Percentiles rank a stretch among this genome's conserved stretches.
Evolutionary conservation across 2,329 filamentous ascomycete genomes (phyloP).

Genomic region (Berkeleyomyces rouxiae): DNA sequence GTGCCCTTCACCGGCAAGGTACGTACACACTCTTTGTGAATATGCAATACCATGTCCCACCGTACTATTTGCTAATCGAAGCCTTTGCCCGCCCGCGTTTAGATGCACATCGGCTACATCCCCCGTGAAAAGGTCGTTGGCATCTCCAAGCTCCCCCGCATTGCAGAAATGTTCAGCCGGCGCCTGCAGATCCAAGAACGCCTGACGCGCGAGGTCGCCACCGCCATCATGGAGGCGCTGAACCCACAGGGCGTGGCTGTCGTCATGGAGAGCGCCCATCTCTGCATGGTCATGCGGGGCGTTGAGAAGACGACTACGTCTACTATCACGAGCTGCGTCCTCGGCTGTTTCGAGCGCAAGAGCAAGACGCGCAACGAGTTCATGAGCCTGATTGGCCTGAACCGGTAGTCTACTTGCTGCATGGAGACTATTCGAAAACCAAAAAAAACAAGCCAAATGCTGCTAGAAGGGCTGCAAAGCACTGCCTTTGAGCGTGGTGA

Average conservation of each 20-base stretch:
- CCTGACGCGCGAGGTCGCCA: slow-evolving; percentile 86
- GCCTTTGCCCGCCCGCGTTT: background rate
- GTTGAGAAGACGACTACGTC: slow-evolving; percentile 77
- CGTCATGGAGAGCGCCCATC: slow-evolving; percentile 89
- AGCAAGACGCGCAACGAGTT: slow-evolving; percentile 95
- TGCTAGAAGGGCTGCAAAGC: too few relatives aligned
- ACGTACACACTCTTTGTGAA: slow-evolving; percentile 15
- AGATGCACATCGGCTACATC: slow-evolving; percentile 99
- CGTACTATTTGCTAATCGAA: background rate
- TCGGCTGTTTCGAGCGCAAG: slow-evolving; percentile 86
- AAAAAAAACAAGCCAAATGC: too few relatives aligned
- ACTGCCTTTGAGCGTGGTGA: background rate
- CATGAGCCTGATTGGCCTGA: slow-evolving; percentile 57
- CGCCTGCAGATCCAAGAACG: slow-evolving; percentile 92
- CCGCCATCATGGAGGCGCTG: slow-evolving; percentile 82
- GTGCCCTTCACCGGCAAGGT: slow-evolving; percentile 94
- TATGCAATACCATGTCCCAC: background rate
- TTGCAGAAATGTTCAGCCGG: slow-evolving; percentile 92
- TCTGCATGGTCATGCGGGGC: slow-evolving; percentile 99
- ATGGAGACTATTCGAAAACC: background rate
- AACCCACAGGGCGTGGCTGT: slow-evolving; percentile 91
- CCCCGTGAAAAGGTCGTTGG: slow-evolving; percentile 82
- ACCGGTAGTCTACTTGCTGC: slow-evolving; percentile 20
- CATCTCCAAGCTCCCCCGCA: slow-evolving; percentile 84
- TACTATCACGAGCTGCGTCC: slow-evolving; percentile 91